A percentile compares a stretch with the other conserved stretches of the same genome.
Conservation (phyloP, 129 eudicot genomes). For the Pulicaria dysenterica region DNA sequence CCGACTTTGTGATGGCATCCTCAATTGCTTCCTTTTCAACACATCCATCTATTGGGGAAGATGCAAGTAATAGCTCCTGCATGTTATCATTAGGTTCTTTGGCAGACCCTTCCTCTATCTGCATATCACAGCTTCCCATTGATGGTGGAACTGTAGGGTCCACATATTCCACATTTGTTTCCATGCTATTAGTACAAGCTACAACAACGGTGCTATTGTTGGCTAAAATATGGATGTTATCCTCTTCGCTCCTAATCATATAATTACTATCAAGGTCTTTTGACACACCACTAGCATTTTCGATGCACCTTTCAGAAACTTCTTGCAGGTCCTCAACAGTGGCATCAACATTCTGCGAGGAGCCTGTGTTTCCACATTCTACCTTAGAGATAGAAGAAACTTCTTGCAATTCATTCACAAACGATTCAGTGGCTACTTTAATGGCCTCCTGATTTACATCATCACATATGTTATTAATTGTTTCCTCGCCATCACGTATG, state of each 20-base stretch:
- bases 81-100: conserved; percentile 22
- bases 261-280: conserved; percentile 20
- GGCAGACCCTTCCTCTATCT: conserved; percentile 19
- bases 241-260: conserved; percentile 21
- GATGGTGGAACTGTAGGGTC: conserved; percentile 24
- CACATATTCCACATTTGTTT: conserved; percentile 27
- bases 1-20: conserved; percentile 10
- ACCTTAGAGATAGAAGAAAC: conserved; percentile 33
- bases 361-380: conserved; percentile 31
- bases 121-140: conserved; percentile 29
- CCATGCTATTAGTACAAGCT: conserved; percentile 18
- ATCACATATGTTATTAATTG: conserved; percentile 26
- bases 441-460: conserved; percentile 38
- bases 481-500: conserved; percentile 38
- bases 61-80: conserved; percentile 21
- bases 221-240: conserved; percentile 27
- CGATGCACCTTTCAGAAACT: conserved; percentile 28
- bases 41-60: conserved; percentile 18
- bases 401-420: conserved; percentile 37
- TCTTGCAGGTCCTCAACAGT: conserved; percentile 27
- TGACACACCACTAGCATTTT: conserved; percentile 27
- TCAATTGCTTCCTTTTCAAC: conserved; percentile 2
- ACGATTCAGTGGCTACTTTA: conserved; percentile 26
- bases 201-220: conserved; percentile 19
- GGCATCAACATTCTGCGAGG: conserved; percentile 30